Percentiles rank a stretch among this genome's conserved stretches.
These are phyloP conservation scores for Pythium phragmitis DNA, from an alignment of 352 stramenopile species.

Conservation along the genomic window DNA sequence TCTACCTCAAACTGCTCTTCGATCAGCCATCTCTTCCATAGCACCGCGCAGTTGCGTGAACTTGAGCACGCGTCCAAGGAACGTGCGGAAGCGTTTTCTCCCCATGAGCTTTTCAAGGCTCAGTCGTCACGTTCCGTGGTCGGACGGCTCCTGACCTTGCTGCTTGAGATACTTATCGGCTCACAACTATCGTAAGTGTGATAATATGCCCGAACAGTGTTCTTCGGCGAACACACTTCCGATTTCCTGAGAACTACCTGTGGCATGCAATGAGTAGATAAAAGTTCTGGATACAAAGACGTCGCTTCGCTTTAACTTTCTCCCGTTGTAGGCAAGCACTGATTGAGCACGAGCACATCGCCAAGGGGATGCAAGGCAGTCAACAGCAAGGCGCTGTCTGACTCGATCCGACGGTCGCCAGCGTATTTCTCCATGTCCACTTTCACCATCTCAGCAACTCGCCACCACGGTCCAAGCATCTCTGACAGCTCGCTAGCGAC, in stretches of 20 bases:
- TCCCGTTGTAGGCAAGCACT: too few species aligned
- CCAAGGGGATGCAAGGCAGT: neutral
- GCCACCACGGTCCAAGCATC: neutral
- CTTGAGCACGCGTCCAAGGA: conserved; percentile 50
- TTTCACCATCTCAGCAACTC: neutral
- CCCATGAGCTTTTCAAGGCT: neutral
- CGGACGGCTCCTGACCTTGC: conserved; percentile 61
- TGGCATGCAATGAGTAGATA: too few species aligned
- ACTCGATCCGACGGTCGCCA: neutral
- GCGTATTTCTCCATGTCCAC: neutral
- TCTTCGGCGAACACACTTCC: too few species aligned
- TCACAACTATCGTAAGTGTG: too few species aligned
- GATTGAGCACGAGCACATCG: neutral
- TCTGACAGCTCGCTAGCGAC: neutral
- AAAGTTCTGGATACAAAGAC: too few species aligned
- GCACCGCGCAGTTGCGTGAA: conserved; percentile 69
- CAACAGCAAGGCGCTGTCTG: neutral
- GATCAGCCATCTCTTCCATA: conserved; percentile 82
- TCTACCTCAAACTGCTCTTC: conserved; percentile 83
- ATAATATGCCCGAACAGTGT: too few species aligned
- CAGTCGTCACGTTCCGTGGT: conserved; percentile 34
- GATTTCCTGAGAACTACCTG: too few species aligned
- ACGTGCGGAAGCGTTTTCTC: conserved; percentile 8
- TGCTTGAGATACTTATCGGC: conserved; percentile 62
- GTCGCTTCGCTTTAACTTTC: too few species aligned